Evolutionary conservation across 306 rosid genomes (phyloP), one percentile per base, ranked within the genome.

Genomic region (Ziziphus jujuba): DNA sequence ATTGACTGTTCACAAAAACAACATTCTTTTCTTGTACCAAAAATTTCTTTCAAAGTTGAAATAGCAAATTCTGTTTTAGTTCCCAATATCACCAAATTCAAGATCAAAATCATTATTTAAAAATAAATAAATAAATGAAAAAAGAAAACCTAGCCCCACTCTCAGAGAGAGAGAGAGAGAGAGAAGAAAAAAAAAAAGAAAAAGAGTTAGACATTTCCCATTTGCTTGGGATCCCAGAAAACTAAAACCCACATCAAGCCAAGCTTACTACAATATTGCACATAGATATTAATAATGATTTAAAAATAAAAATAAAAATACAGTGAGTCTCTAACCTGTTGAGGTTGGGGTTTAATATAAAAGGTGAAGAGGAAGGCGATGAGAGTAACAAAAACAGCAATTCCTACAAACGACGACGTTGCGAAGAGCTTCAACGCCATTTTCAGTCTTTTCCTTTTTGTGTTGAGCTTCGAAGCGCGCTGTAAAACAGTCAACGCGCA

Each of bases 361-460:
- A 80, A 86, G 24, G 79, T 72, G 63, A 77, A 21, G 66, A 78
- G 52, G 8, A 84, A 47, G 24, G 89, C 82, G 15, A 77, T 0
- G 36, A 86, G 59, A 66, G 77, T 68, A 48, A 86, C 84, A 9
- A 84, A 34, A 63, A 63, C 20, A 1, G 95, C 69, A 56, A 88
- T 40, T 33, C 69, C 80, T 10, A 86, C 67, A 40, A 73, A 76
- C 33, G 67, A 81, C 57, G 85, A 75, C 38, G 82, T 68, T 67
- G 66, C 76, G 52, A 81, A 20, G 45, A 61, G 65, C 75, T 72
- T 76, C 17, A 69, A 48, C 67, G 79, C 70, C 88, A 82, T 84
- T 61, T n/a, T 5, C 53, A 28, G 3, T 23, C 47, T 11, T 4
- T 1, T 23, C 1, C 24, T n/a, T 10, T 17, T 57, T 13, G 12